Base-by-base conservation (phyloP, 805 yeast species). In the Brettanomyces anomalus region DNA sequence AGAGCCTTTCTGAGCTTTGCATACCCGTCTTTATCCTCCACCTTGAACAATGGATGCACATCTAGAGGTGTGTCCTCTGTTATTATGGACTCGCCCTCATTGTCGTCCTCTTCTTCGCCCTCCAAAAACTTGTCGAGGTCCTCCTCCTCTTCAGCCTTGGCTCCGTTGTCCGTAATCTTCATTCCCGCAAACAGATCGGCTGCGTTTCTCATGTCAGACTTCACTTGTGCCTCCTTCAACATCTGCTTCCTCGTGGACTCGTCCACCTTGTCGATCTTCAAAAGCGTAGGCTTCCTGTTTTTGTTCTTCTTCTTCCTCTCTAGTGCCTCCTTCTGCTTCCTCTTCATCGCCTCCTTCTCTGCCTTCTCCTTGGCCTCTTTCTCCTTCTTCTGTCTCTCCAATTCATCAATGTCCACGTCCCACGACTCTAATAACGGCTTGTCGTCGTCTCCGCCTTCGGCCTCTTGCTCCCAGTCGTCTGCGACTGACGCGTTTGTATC, bases 121-220 rank as follows among this genome's bases (percentile, higher is more conserved):
- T 77, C 76, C 41, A 74, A 72, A 20, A 32, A 16, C 36, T 15
- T n/a, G 20, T 32, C 36, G 6, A 28, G 18, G 35, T 76, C 75
- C 50, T 57, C 54, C 20, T 68, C 71, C 19, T 72, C 73, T 42
- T 71, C 72, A 30, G 76, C 76, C 47, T 71, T 70, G 43, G 73
- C 61, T 3, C 57, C 52, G 37, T 58, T 61, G 46, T 69, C 70
- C 19, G 77, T 75, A 42, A 74, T 72, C 35, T 76, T 75, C 51
- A 70, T 68, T 14, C 86, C 87, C 28, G 88, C 95, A 59, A 90
- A 87, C 53, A 90, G 70, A 54, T 85, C 95, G 7, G 95, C 90
- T 26, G 98, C 97, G 59, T 85, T 86, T 63, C 85, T 86, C 62
- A 90, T 70, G 66, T 90, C 98, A 21, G 95, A 76, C 39, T 77